Evolutionary conservation across 2,329 filamentous ascomycete species (phyloP).

Genomic region (Taxawa tesnikishii): DNA sequence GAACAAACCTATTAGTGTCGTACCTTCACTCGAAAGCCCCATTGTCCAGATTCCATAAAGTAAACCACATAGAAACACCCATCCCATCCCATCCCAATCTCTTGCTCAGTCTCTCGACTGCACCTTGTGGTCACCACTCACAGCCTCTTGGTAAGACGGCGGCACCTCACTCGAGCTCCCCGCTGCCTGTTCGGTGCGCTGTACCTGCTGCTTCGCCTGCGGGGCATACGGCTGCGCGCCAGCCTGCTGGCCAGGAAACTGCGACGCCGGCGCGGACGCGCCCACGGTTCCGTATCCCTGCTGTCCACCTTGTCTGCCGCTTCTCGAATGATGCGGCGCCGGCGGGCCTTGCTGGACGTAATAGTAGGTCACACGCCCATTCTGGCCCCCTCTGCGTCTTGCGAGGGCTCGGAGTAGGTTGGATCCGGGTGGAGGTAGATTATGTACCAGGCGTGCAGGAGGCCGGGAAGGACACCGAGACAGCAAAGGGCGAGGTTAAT

Average conservation of each 20-base stretch:
- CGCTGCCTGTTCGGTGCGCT: conserved; percentile 25
- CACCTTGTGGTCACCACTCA: conserved; percentile 76
- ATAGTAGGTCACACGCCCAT: conserved; percentile 59
- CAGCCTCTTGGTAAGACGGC: conserved; percentile 81
- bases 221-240: conserved; percentile 21
- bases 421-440: conserved; percentile 78
- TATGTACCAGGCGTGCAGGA: conserved; percentile 96
- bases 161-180: conserved; percentile 44
- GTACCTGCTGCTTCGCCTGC: conserved; percentile 10
- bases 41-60: no score
- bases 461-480: conserved; percentile 55
- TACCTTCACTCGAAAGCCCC: no score
- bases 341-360: conserved; percentile 38
- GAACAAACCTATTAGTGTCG: no score
- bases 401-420: conserved; percentile 54
- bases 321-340: conserved; percentile 10
- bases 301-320: conserved; percentile 7
- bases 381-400: conserved; percentile 35
- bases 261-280: conserved; percentile 15
- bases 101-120: conserved; percentile 54
- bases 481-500: conserved; percentile 87
- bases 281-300: conserved; percentile 28
- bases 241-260: conserved; percentile 29
- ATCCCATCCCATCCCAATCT: background rate
- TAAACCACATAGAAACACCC: no score